phyloP scores from a whole-genome alignment of 1,284 basidiomycete genomes.

The Trichosporon inkin region DNA sequence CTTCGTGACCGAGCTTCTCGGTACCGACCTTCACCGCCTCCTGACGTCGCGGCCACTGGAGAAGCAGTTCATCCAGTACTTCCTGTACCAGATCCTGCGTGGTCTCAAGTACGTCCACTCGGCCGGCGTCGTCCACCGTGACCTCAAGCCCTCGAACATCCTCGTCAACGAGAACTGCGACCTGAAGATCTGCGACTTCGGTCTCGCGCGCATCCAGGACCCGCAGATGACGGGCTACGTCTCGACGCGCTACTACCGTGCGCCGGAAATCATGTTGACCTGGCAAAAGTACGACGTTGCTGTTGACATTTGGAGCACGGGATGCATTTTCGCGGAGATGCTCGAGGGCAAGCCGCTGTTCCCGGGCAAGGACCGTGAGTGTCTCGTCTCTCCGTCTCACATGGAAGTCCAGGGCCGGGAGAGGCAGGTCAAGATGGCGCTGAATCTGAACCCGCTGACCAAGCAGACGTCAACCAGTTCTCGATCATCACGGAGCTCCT shows the following conservation, averaged over 20 bases:
- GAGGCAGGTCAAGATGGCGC: not conserved
- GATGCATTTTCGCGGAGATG: constrained; percentile 99
- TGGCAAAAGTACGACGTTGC: constrained; percentile 99
- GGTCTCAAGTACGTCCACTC: constrained; percentile 99
- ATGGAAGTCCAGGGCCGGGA: not conserved
- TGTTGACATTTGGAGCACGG: constrained; percentile 98
- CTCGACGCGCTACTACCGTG: constrained; percentile 96
- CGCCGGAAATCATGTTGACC: constrained; percentile 99
- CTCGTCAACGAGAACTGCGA: constrained; percentile 99
- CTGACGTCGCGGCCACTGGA: constrained; percentile 94
- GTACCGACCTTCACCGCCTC: constrained; percentile 94
- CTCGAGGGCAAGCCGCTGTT: constrained; percentile 97
- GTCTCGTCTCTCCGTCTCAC: not conserved
- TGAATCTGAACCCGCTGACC: not conserved
- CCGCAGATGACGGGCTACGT: constrained; percentile 99
- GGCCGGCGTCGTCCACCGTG: constrained; percentile 96
- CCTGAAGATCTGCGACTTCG: constrained; percentile 99
- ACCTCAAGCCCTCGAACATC: constrained; percentile 99
- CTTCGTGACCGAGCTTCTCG: constrained; percentile 98
- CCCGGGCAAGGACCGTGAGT: constrained; percentile 86
- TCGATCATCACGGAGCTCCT: constrained; percentile 98
- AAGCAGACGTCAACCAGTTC: constrained; percentile 96
- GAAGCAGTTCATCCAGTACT: constrained; percentile 99
- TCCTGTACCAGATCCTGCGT: constrained; percentile 96
- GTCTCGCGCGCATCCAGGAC: constrained; percentile 82